Evolutionary conservation across 2,329 filamentous ascomycete genomes (phyloP).

Genomic region (Sclerotinia spermophila): DNA sequence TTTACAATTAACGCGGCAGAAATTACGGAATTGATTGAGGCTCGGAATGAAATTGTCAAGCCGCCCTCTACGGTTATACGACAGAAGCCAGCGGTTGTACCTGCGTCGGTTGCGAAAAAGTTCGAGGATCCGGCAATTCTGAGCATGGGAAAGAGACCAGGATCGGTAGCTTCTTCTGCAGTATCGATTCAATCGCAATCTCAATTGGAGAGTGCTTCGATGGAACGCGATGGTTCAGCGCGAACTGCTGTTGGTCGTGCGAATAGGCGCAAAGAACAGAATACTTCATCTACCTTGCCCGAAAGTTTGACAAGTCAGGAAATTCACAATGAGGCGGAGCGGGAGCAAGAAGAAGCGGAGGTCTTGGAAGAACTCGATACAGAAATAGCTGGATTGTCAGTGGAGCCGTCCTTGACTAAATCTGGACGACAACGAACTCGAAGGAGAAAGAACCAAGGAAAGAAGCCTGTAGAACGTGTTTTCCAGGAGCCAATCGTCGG

Average conservation of each 20-base stretch:
- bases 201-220: constrained; percentile 37
- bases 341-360: constrained; percentile 22
- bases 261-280: constrained; percentile 29
- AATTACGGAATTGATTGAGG: constrained; percentile 37
- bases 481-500: constrained; percentile 41
- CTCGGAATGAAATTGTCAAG: constrained; percentile 30
- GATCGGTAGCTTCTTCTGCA: constrained; percentile 22
- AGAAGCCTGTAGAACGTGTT: constrained; percentile 39
- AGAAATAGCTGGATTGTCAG: constrained; percentile 23
- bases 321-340: constrained; percentile 33
- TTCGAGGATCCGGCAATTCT: constrained; percentile 39
- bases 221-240: constrained; percentile 30
- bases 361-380: constrained; percentile 30
- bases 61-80: constrained; percentile 16
- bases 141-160: constrained; percentile 39
- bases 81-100: constrained; percentile 11
- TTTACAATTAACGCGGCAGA: constrained; percentile 37
- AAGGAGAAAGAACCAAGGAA: constrained; percentile 38
- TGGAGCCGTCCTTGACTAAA: constrained; percentile 26
- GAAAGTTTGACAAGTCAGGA: constrained; percentile 45
- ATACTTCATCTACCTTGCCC: constrained; percentile 41
- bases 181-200: constrained; percentile 23
- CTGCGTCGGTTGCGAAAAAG: constrained; percentile 19
- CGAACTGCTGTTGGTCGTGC: constrained; percentile 29
- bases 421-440: constrained; percentile 43